Base-by-base conservation (phyloP, 2,329 filamentous ascomycete genomes). In the Pseudocercospora vitis region DNA sequence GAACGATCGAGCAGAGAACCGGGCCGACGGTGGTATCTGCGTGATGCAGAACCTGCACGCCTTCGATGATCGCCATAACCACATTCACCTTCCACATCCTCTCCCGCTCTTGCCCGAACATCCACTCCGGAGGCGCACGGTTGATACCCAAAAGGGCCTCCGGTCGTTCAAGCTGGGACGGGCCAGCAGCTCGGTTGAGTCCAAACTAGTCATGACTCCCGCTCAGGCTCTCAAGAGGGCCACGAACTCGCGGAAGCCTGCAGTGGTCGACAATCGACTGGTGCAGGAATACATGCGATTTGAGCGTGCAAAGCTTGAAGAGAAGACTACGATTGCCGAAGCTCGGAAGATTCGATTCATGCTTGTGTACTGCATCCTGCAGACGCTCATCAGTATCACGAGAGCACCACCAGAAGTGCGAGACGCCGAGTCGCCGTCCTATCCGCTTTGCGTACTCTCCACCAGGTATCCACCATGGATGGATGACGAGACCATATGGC, bases 291-390 rank as follows among this genome's bases (percentile, higher is more conserved):
- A 91, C 63, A 77, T 82, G 3, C 76, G 75, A 2, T 92, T 91
- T 52, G 89, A 94, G 64, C 76, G 79, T 1, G 72, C 74, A 16
- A 83, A 80, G 56, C 72, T 74, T 0, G 81, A 86, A 53, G 82
- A 81, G 52, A 84, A 81, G 63, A 67, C 86, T 1, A 79, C 81
- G 0, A 72, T 83, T 8, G 74, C 79, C 7, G 88, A 92, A 58
- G 87, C 83, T 1, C 82, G 89, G 33, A 91, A 90, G 69, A 81
- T 91, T 12, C 79, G 88, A 32, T 94, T 88, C 88, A 81, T 91
- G 24, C 67, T 91, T 29, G 79, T 92, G 5, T 92, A 92, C 63
- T 80, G 83, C 14, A 79, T 83, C 3, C 79, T 89, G 52, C 89
- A 94, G 67, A 85, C 84, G n/a, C 77, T 94, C 1, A 78, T 81